Conservation (phyloP, 1,284 basidiomycete species). For the Ceratobasidium sp. region DNA sequence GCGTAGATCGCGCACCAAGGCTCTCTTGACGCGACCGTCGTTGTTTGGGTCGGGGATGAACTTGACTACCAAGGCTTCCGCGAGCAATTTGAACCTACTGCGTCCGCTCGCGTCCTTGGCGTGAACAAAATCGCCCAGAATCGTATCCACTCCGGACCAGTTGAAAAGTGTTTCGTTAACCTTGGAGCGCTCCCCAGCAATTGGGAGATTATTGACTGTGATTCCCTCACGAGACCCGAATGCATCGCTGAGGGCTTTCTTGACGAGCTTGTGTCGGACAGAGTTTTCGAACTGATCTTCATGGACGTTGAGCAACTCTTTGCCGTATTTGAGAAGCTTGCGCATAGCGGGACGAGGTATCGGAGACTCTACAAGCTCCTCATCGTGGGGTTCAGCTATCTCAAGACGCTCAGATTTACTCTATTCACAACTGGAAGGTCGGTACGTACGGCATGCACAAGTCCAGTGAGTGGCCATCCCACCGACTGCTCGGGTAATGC, state of each 20-base stretch:
- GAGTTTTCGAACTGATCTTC: slow-evolving; percentile 24
- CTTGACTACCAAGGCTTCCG: slow-evolving; percentile 28
- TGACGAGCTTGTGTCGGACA: slow-evolving; percentile 27
- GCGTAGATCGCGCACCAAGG: slow-evolving; percentile 14
- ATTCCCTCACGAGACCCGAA: neutral
- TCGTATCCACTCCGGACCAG: slow-evolving; percentile 30
- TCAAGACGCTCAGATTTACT: neutral
- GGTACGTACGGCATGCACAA: slow-evolving; percentile 19
- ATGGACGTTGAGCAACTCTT: slow-evolving; percentile 33
- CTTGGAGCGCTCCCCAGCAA: slow-evolving; percentile 33
- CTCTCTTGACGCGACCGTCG: neutral
- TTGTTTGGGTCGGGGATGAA: neutral
- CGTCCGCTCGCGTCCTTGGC: slow-evolving; percentile 7
- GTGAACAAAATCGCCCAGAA: slow-evolving; percentile 15
- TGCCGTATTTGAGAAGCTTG: slow-evolving; percentile 14
- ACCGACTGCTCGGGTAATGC: slow-evolving; percentile 31
- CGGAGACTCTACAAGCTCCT: slow-evolving; percentile 17
- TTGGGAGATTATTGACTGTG: slow-evolving; percentile 11
- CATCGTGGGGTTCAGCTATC: slow-evolving; percentile 36
- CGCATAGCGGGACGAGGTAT: slow-evolving; percentile 8
- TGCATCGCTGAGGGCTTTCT: slow-evolving; percentile 11
- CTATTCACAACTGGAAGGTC: neutral
- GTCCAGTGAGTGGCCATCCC: slow-evolving; percentile 36
- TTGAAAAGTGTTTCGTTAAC: slow-evolving; percentile 25
- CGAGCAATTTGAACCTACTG: slow-evolving; percentile 17